These are phyloP conservation scores for Pythium brassicae DNA, from an alignment of 352 stramenopile species.

Conservation along the genomic window DNA sequence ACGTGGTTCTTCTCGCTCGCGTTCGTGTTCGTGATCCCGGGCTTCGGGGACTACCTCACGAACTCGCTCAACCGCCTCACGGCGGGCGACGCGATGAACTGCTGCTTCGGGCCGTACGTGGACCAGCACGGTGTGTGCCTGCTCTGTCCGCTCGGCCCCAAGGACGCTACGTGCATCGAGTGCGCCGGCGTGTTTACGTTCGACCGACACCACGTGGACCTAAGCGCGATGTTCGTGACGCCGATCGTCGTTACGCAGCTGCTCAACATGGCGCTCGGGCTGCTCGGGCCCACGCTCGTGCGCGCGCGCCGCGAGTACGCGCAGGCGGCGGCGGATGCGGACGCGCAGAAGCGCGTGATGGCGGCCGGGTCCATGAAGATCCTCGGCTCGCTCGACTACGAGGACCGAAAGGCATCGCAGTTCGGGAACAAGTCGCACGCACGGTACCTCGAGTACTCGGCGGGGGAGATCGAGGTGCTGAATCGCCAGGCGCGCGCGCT, in stretches of 20 bases:
- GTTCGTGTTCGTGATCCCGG: conserved; percentile 86
- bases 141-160: conserved; percentile 55
- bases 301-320: conserved; percentile 58
- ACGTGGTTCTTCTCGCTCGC: conserved; percentile 90
- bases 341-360: conserved; percentile 63
- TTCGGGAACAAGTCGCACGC: conserved; percentile 70
- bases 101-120: conserved; percentile 85
- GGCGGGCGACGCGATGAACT: conserved; percentile 83
- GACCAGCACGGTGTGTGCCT: conserved; percentile 63
- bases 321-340: conserved; percentile 48
- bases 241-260: conserved; percentile 82
- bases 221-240: conserved; percentile 84
- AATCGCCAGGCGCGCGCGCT: conserved; percentile 66
- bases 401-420: conserved; percentile 62
- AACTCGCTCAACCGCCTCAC: conserved; percentile 81
- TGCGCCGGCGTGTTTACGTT: conserved; percentile 82
- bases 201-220: conserved; percentile 77
- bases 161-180: conserved; percentile 67
- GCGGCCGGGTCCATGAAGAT: conserved; percentile 79
- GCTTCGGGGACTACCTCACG: conserved; percentile 77
- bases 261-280: conserved; percentile 69
- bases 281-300: conserved; percentile 68
- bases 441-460: conserved; percentile 60
- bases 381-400: conserved; percentile 73
- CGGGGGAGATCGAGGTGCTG: conserved; percentile 55